phyloP scores from a whole-genome alignment of 305 asterid genomes.

The Lippia alba region DNA sequence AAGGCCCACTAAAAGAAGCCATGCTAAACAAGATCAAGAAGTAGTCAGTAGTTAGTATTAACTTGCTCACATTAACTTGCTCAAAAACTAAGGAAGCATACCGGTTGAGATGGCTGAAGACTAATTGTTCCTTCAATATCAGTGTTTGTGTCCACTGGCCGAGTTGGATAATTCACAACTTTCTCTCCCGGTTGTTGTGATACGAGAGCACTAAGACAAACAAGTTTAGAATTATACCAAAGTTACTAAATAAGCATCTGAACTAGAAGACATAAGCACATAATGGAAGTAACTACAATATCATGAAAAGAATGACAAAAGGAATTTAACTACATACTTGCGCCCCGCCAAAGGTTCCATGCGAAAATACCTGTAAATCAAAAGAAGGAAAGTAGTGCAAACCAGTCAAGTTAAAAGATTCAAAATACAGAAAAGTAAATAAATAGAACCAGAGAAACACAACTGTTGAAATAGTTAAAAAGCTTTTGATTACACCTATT shows the following conservation, averaged over 20 bases:
- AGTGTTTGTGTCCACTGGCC: slow-evolving; percentile 91
- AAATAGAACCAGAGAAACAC: slow-evolving; percentile 4
- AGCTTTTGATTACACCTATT: slow-evolving; percentile 18
- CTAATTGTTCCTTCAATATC: slow-evolving; percentile 97
- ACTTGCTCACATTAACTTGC: not conserved
- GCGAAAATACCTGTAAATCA: slow-evolving; percentile 77
- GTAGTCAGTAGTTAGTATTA: slow-evolving; percentile 13
- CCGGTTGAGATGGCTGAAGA: slow-evolving; percentile 93
- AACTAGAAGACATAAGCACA: slow-evolving; percentile 14
- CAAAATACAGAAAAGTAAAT: not conserved
- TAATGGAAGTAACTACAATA: slow-evolving; percentile 4
- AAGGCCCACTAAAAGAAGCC: not conserved
- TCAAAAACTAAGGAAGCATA: slow-evolving; percentile 41
- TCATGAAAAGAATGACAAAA: slow-evolving; percentile 11
- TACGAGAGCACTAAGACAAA: slow-evolving; percentile 68
- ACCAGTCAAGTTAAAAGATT: not conserved
- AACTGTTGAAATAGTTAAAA: slow-evolving; percentile 19
- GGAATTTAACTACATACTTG: slow-evolving; percentile 62
- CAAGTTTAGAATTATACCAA: slow-evolving; percentile 30
- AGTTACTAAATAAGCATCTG: slow-evolving; percentile 19
- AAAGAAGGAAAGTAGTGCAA: slow-evolving; percentile 6
- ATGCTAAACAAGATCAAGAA: not conserved
- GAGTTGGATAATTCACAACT: slow-evolving; percentile 84
- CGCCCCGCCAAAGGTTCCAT: slow-evolving; percentile 93
- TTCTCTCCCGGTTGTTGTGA: slow-evolving; percentile 94